Evolutionary conservation across 345 rosid species (phyloP).

Genomic region (Corchorus olitorius): DNA sequence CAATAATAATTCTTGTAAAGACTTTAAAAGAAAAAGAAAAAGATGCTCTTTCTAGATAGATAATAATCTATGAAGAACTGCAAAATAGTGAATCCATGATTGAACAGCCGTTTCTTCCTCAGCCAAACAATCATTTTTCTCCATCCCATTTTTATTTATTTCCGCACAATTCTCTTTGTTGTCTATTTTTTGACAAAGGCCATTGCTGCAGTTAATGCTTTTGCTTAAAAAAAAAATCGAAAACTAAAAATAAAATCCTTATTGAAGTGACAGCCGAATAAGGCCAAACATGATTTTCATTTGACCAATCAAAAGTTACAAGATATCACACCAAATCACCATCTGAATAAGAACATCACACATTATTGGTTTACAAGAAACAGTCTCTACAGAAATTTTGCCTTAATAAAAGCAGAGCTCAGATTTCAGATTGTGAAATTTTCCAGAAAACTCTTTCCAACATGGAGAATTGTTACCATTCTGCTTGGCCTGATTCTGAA

Average conservation of each 20-base stretch:
- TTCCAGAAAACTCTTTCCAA: not conserved
- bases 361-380: conserved; percentile 28
- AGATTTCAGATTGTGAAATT: not conserved
- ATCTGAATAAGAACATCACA: conserved; percentile 39
- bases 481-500: conserved; percentile 22
- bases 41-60: not conserved
- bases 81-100: not conserved
- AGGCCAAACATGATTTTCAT: conserved; percentile 39
- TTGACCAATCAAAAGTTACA: conserved; percentile 39
- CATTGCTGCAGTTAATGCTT: conserved; percentile 10
- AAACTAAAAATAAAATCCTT: conserved; percentile 6
- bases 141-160: not conserved
- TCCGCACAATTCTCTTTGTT: conserved; percentile 17
- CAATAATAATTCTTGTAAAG: not conserved
- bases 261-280: conserved; percentile 37
- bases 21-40: not conserved
- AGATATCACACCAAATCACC: conserved; percentile 48
- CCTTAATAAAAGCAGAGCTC: conserved; percentile 19
- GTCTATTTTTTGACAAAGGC: not conserved
- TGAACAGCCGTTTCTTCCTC: not conserved
- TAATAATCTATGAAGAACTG: not conserved
- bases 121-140: not conserved
- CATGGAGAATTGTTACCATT: conserved; percentile 36
- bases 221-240: not conserved
- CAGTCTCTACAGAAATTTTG: conserved; percentile 24